A percentile compares a stretch with the other conserved stretches of the same genome.
These are phyloP conservation scores for Decorospora gaudefroyi DNA, from an alignment of 2,329 filamentous ascomycete genomes.

Conservation along the genomic window DNA sequence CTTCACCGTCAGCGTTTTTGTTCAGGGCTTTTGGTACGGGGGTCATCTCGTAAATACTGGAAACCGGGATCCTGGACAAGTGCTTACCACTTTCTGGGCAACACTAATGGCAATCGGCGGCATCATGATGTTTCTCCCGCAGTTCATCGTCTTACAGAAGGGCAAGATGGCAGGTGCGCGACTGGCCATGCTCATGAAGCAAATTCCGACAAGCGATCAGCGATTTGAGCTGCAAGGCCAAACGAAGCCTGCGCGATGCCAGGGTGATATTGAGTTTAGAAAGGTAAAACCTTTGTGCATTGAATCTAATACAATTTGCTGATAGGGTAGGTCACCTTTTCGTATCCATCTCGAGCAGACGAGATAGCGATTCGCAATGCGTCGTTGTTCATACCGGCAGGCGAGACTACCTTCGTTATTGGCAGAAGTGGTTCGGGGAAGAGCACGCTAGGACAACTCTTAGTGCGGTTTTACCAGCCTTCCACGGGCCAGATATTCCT, in stretches of 20 bases:
- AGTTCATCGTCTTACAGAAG: conserved; percentile 77
- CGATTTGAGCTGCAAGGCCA: conserved; percentile 19
- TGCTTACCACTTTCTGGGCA: conserved; percentile 85
- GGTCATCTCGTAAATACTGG: conserved; percentile 67
- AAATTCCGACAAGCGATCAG: conserved; percentile 38
- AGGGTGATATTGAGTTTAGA: conserved; percentile 70
- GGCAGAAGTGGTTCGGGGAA: conserved; percentile 91
- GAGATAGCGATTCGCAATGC: conserved; percentile 64
- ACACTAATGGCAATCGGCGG: conserved; percentile 76
- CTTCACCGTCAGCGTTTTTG: conserved; percentile 77
- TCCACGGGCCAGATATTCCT: conserved; percentile 67
- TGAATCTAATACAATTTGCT: conserved; percentile 1
- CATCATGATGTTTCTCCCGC: conserved; percentile 73
- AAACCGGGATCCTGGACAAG: conserved; percentile 63
- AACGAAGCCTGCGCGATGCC: conserved; percentile 51
- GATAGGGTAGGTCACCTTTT: conserved; percentile 69
- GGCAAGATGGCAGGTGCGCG: conserved; percentile 73
- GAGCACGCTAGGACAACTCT: conserved; percentile 80
- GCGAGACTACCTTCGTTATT: conserved; percentile 77
- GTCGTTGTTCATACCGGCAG: conserved; percentile 71
- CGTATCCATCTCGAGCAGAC: conserved; percentile 73
- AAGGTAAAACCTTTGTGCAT: conserved; percentile 59
- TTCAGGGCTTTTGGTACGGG: conserved; percentile 89
- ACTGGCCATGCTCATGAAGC: conserved; percentile 56
- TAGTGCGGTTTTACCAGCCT: conserved; percentile 77